Percentiles rank a stretch among this genome's conserved stretches.
Conservation (phyloP, 306 rosid genomes). For the Prunus persica region Prunus_persica_NCBIv2 NC_034009.1:3844001-3844500, state of each 20-base stretch:
- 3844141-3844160: slow-evolving; percentile 95
- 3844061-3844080: not conserved
- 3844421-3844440: not conserved
- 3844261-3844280: not conserved
- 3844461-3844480: not conserved
- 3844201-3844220: slow-evolving; percentile 76
- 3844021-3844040: not conserved
- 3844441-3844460: not conserved
- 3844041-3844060: not conserved
- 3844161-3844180: slow-evolving; percentile 97
- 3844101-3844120: not conserved
- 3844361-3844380: slow-evolving; percentile 9
- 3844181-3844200: slow-evolving; percentile 97
- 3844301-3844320: slow-evolving; percentile 97
- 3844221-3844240: slow-evolving; percentile 37
- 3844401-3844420: not conserved
- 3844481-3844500: not conserved
- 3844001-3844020: not conserved
- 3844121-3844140: not conserved
- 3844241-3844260: slow-evolving; percentile 20
- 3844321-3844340: slow-evolving; percentile 43
- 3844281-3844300: slow-evolving; percentile 84
- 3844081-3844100: not conserved
- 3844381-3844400: slow-evolving; percentile 4
- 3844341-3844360: slow-evolving; percentile 4